Evolutionary conservation across 768 basidiomycete genomes (phyloP), one percentile per base, ranked within the genome.

Genomic region (Mrakia frigida): DNA sequence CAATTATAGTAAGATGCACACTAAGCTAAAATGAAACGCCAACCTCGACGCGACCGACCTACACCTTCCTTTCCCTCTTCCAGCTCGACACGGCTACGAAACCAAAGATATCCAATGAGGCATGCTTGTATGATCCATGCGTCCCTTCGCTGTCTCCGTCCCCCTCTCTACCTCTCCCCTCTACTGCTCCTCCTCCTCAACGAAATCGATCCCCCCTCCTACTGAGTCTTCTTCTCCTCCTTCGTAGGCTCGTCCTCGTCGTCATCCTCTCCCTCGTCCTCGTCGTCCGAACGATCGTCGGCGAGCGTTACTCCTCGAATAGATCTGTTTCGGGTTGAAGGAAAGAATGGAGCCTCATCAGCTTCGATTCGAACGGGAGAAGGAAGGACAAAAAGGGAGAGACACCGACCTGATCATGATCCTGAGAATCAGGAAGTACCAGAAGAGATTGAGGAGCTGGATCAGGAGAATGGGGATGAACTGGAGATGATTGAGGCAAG

Each of bases 371-470:
- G n/a, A 10, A 3, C 23, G 43, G 21, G 4, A 23, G 18, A n/a
- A 46, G n/a, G 13, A n/a, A 70, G 1, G 13, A 7, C 39, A 18
- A 33, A 6, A 21, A 28, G 41, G 23, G 3, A 41, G 50, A 41
- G 13, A 13, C 10, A 85, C 89, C 61, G 78, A 93, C 92, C 91
- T 87, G 69, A 87, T 83, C 23, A 91, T 85, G 71, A 96, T 90
- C 73, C 93, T 89, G 82, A 87, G 83, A 82, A 98, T 94, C 37
- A 94, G 86, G 84, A 86, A 89, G 83, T 92, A 96, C 95, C 95
- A 98, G 86, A 97, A 97, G 35, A 96, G 77, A 82, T 98, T 98
- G 80, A 99, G 86, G 56, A 88, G 79, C 82, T 94, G 93, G 23
- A 99, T 86, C 0, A 93, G 84, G 9, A 89, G 78, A 74, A 98